phyloP scores from a whole-genome alignment of 2,329 filamentous ascomycete genomes.

The Boeremia exigua region DNA sequence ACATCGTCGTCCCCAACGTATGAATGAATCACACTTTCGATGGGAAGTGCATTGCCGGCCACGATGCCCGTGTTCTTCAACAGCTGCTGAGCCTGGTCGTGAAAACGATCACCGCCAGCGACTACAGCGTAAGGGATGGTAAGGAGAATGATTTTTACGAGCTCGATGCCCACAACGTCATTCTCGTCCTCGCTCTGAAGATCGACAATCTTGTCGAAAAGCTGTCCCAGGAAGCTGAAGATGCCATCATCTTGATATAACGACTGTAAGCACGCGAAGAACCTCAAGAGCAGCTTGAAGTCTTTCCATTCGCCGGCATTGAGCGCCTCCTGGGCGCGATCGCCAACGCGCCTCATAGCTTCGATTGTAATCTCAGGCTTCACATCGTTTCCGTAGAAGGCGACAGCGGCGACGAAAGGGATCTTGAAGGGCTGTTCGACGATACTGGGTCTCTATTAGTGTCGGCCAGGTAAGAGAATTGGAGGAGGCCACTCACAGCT shows the following conservation, averaged over 20 bases:
- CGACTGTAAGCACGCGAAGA: constrained; percentile 84
- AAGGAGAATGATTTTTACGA: constrained; percentile 95
- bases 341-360: constrained; percentile 68
- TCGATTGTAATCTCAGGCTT: constrained; percentile 77
- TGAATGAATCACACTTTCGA: constrained; percentile 86
- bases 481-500: constrained; percentile 62
- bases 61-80: constrained; percentile 96
- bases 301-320: constrained; percentile 81
- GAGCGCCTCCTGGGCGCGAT: constrained; percentile 70
- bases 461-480: background rate
- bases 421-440: constrained; percentile 96
- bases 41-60: constrained; percentile 81
- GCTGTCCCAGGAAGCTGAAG: constrained; percentile 82
- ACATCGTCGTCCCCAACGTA: constrained; percentile 71
- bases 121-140: constrained; percentile 86
- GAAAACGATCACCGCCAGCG: constrained; percentile 47
- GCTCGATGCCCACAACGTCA: constrained; percentile 81
- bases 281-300: constrained; percentile 88
- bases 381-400: constrained; percentile 78
- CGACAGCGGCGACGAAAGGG: constrained; percentile 87
- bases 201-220: constrained; percentile 91
- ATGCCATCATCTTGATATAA: constrained; percentile 83
- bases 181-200: constrained; percentile 91
- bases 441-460: constrained; percentile 54
- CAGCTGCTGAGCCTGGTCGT: constrained; percentile 75